phyloP scores from a whole-genome alignment of 2,329 filamentous ascomycete genomes.

The Drechslerella dactyloides region DNA sequence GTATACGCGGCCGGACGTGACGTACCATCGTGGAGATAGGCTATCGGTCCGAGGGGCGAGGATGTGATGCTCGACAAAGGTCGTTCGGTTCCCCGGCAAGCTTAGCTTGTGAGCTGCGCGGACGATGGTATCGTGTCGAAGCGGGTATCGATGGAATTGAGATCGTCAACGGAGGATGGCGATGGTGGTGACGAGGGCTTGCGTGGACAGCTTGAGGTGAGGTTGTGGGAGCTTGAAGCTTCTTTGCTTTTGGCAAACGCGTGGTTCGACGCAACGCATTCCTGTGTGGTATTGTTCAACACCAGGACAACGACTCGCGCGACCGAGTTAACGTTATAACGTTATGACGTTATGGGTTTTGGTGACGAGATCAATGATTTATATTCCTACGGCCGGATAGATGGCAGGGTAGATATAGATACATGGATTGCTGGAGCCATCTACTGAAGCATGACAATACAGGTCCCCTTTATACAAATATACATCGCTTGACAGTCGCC shows the following conservation, averaged over 20 bases:
- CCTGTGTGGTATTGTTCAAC: conserved; percentile 28
- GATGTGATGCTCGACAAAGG: neutral
- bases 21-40: conserved; percentile 41
- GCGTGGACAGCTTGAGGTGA: conserved; percentile 45
- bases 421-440: too few species aligned
- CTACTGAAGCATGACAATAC: too few species aligned
- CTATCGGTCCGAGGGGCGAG: conserved; percentile 4
- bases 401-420: neutral
- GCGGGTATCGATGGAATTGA: conserved; percentile 11
- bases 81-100: neutral
- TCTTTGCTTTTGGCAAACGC: conserved; percentile 28
- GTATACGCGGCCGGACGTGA: conserved; percentile 17
- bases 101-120: neutral
- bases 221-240: conserved; percentile 46
- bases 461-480: too few species aligned
- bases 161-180: conserved; percentile 15
- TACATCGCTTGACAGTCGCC: too few species aligned
- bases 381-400: neutral
- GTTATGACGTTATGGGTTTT: too few species aligned
- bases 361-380: too few species aligned
- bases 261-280: conserved; percentile 39
- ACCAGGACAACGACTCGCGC: too few species aligned
- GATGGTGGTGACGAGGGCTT: conserved; percentile 33
- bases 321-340: too few species aligned
- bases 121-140: neutral